Evolutionary conservation across 176 grass and related monocot genomes (phyloP).

Genomic region (Alopecurus myosuroides): DNA sequence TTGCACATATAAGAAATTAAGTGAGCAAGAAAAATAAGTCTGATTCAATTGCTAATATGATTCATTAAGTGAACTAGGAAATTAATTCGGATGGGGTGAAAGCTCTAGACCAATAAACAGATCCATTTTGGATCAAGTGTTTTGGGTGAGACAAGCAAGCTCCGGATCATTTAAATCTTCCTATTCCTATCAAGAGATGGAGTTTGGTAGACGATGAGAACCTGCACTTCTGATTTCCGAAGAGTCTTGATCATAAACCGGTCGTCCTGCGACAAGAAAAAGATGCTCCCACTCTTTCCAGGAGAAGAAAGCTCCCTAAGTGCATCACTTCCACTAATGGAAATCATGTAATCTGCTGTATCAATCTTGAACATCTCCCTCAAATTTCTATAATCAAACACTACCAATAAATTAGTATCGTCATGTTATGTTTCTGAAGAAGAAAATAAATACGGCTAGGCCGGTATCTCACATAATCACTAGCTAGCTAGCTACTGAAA

Average conservation of each 20-base stretch:
- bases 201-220: constrained; percentile 13
- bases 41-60: not conserved
- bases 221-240: constrained; percentile 99
- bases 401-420: not conserved
- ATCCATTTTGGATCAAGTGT: not conserved
- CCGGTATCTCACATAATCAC: not conserved
- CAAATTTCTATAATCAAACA: constrained; percentile 75
- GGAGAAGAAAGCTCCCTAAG: constrained; percentile 94
- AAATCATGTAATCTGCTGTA: constrained; percentile 99
- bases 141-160: not conserved
- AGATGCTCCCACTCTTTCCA: constrained; percentile 96
- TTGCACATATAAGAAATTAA: not conserved
- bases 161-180: not conserved
- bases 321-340: constrained; percentile 85
- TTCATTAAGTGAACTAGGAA: not conserved
- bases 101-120: not conserved
- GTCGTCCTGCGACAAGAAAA: constrained; percentile 96
- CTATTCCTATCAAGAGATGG: not conserved
- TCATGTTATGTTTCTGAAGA: not conserved
- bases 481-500: not conserved
- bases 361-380: constrained; percentile 99
- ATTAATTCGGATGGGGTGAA: not conserved
- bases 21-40: not conserved
- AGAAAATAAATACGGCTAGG: not conserved
- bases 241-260: constrained; percentile 99